These are phyloP conservation scores for Phycomyces nitens DNA, from an alignment of 192 early-diverging fungal species.

Conservation along the genomic window DNA sequence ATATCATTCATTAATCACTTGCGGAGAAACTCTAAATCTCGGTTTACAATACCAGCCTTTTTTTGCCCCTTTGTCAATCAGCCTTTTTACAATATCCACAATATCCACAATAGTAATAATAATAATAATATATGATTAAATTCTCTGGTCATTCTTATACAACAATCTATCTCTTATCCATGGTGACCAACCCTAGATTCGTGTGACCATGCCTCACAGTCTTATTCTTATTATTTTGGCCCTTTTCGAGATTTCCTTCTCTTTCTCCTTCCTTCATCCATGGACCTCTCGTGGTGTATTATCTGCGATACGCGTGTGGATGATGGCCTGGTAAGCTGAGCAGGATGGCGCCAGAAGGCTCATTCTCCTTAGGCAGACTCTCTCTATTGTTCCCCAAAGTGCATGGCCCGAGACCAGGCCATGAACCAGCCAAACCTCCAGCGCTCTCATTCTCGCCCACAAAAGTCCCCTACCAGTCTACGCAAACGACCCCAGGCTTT, in stretches of 20 bases:
- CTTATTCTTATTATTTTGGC: background rate
- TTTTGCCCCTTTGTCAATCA: background rate
- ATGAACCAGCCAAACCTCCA: background rate
- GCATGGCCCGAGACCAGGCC: conserved; percentile 15
- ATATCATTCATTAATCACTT: too few relatives aligned
- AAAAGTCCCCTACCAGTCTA: too few relatives aligned
- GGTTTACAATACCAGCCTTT: background rate
- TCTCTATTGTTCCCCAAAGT: conserved; percentile 22
- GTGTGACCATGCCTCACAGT: background rate
- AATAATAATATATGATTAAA: too few relatives aligned
- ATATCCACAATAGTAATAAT: too few relatives aligned
- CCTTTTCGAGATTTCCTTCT: conserved; percentile 1
- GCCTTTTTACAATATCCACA: background rate
- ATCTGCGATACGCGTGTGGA: conserved; percentile 32
- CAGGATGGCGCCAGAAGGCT: background rate
- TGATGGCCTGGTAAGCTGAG: conserved; percentile 19
- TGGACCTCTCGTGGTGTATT: conserved; percentile 40
- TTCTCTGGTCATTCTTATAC: too few relatives aligned
- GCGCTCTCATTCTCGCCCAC: conserved; percentile 2
- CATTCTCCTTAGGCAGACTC: conserved; percentile 7
- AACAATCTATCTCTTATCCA: conserved; percentile 4
- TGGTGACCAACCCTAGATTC: conserved; percentile 1
- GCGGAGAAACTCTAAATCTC: background rate
- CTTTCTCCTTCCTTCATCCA: background rate
- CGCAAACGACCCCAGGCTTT: too few relatives aligned